phyloP scores from a whole-genome alignment of 768 basidiomycete species.

The Lentinula detonsa region DNA sequence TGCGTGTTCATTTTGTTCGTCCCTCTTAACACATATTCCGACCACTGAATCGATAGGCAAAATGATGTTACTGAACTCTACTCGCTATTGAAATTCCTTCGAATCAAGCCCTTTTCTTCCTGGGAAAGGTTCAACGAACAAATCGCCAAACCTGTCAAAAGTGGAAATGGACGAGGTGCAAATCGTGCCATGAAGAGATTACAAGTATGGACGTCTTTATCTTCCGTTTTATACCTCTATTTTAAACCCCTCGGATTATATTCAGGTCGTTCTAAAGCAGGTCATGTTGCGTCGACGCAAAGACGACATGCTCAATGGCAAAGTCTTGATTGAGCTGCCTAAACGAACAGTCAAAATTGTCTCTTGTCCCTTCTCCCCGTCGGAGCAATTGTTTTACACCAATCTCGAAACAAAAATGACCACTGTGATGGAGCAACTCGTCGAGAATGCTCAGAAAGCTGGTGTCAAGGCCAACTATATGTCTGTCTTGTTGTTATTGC shows the following conservation, averaged over 20 bases:
- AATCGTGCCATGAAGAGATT: conserved; percentile 76
- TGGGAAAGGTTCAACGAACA: conserved; percentile 75
- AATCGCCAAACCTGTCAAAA: conserved; percentile 77
- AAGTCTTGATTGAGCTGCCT: conserved; percentile 78
- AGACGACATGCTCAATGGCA: conserved; percentile 67
- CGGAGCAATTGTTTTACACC: conserved; percentile 77
- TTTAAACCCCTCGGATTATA: not conserved
- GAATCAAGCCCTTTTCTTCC: conserved; percentile 73
- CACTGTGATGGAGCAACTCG: conserved; percentile 60
- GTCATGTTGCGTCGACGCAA: conserved; percentile 91
- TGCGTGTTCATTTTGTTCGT: conserved; percentile 20
- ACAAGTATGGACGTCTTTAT: conserved; percentile 40
- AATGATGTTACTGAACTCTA: conserved; percentile 89
- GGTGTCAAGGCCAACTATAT: conserved; percentile 54
- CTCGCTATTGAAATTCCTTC: conserved; percentile 84
- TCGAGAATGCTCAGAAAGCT: conserved; percentile 24
- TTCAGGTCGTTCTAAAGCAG: conserved; percentile 70
- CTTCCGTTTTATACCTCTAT: not conserved
- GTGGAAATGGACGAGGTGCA: conserved; percentile 50
- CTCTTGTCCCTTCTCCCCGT: conserved; percentile 68
- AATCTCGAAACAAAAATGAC: conserved; percentile 66
- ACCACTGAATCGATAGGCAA: conserved; percentile 43
- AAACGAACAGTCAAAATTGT: conserved; percentile 64
- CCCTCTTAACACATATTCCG: conserved; percentile 5
- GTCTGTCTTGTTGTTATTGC: conserved; percentile 60